Base-by-base conservation (phyloP, 495 filamentous ascomycete species). In the Penicillium angulare region DNA sequence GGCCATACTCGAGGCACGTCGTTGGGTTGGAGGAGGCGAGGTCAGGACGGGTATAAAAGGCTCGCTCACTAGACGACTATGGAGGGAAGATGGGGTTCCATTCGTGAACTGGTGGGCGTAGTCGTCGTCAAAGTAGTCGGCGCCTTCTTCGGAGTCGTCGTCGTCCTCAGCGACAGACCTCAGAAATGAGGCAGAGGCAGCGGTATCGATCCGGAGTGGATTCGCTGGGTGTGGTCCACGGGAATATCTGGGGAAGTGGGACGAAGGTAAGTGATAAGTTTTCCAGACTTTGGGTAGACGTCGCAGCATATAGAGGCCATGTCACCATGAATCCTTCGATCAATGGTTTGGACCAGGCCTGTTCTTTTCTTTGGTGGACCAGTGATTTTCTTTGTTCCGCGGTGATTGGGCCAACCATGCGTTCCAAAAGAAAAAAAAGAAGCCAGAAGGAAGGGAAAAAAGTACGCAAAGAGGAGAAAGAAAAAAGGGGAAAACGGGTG, bases 51-150 rank as follows among this genome's bases (percentile, higher is more conserved):
- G 72, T 24, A 75, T 71, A 44, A 75, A 75, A n/a, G 73, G 72
- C 60, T 77, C 72, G 66, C 72, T 75, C 54, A 71, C 66, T 49
- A 77, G 69, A 65, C 72, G 72, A 51, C 59, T 73, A 52, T 76
- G 72, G 17, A 74, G 44, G 26, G 67, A 64, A 18, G 66, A 70
- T 50, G 61, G 67, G 26, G 61, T 68, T 61, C 64, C 71, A 75
- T 72, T 66, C 71, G 69, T 63, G 55, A 76, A 71, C 33, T 71
- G 69, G 24, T 67, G 48, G 41, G 53, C 59, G 56, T 65, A 65
- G 34, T 50, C 50, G 40, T 63, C 56, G 44, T 65, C 59, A 60
- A 65, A 63, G 20, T 69, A 74, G 22, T 63, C 61, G 16, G 52
- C 43, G 31, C 56, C 55, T 40, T 68, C 58, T 47, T 69, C 61